Conservation (phyloP, 2,329 filamentous ascomycete genomes). For the Dactylellina cionopaga region DNA sequence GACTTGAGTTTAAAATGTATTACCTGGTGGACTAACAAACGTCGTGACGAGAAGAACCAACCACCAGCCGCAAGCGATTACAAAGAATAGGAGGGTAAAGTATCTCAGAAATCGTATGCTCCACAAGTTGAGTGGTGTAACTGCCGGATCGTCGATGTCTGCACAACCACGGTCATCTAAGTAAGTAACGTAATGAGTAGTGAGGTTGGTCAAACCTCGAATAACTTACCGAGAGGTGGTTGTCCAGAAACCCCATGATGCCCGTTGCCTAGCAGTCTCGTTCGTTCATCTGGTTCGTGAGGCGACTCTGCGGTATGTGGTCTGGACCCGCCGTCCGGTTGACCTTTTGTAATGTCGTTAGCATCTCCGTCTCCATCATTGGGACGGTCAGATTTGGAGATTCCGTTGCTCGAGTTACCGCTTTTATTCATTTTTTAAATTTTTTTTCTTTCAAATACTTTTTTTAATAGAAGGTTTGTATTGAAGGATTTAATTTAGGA, state of each 20-base stretch:
- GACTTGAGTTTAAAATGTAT: too few relatives aligned
- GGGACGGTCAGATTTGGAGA: neutral
- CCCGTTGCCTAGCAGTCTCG: constrained; percentile 13
- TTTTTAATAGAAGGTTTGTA: too few relatives aligned
- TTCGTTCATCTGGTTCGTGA: constrained; percentile 39
- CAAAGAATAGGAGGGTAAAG: constrained; percentile 78
- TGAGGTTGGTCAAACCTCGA: neutral
- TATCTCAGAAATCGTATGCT: constrained; percentile 82
- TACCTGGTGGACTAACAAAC: constrained; percentile 86
- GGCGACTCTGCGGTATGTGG: neutral
- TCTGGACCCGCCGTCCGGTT: constrained; percentile 1
- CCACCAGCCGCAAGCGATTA: constrained; percentile 90
- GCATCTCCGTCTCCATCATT: constrained; percentile 5
- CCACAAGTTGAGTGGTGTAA: constrained; percentile 94
- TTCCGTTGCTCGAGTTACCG: constrained; percentile 18
- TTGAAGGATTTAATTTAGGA: too few relatives aligned
- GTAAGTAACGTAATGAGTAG: neutral
- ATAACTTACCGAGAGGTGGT: constrained; percentile 39
- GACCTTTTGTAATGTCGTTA: neutral
- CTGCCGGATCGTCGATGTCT: constrained; percentile 61
- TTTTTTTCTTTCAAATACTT: neutral
- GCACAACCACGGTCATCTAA: neutral
- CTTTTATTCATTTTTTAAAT: too few relatives aligned
- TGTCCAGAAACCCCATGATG: constrained; percentile 43
- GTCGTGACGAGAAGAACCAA: constrained; percentile 84